These are phyloP conservation scores for Solanum habrochaites DNA, from an alignment of 257 asterid genomes.

Conservation along the genomic window DNA sequence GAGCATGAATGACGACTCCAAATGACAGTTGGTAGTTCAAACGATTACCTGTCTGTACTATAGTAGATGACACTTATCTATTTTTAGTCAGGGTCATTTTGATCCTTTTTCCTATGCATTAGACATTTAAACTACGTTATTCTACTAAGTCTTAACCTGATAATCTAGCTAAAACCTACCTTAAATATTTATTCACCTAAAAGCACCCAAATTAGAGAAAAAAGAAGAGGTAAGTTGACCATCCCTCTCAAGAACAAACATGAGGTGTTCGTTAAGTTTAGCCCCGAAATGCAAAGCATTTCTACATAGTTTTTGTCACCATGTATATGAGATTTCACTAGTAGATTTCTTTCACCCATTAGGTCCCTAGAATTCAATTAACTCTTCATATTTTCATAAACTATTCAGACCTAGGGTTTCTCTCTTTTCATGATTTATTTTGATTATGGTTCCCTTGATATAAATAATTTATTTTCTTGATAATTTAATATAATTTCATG, in stretches of 20 bases:
- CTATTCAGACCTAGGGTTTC: not conserved
- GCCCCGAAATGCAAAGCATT: not conserved
- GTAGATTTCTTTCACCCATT: not conserved
- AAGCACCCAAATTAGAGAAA: not conserved
- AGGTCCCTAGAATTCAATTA: not conserved
- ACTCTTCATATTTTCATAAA: not conserved
- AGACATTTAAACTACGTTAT: not conserved
- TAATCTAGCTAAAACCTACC: not conserved
- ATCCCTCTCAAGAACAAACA: not conserved
- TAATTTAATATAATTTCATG: not conserved
- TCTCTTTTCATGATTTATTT: too few species aligned
- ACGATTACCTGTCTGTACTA: not conserved
- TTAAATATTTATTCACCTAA: not conserved
- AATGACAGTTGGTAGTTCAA: too few species aligned
- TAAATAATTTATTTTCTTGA: not conserved
- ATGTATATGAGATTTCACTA: not conserved
- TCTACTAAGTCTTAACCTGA: not conserved
- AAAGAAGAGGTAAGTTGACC: not conserved
- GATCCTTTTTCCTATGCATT: not conserved
- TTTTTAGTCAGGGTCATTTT: not conserved
- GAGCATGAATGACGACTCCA: not conserved
- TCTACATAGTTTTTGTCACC: not conserved
- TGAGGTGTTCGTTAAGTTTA: not conserved
- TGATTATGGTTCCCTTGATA: not conserved
- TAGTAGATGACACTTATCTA: not conserved